These are phyloP conservation scores for Lolium multiflorum DNA, from an alignment of 176 grass and related monocot genomes.

Conservation along the genomic window DNA sequence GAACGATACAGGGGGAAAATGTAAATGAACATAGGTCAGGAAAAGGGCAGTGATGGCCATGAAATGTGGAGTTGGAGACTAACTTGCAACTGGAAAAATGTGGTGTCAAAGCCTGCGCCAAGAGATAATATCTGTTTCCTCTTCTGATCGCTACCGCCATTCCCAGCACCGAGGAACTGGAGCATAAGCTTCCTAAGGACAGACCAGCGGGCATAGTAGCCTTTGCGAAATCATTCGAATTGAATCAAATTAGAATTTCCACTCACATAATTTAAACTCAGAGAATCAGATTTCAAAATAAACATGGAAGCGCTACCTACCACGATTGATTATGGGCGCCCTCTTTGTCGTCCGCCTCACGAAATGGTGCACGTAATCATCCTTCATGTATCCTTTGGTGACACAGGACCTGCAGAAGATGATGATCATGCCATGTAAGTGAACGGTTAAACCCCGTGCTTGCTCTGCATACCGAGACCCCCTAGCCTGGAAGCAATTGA, in stretches of 20 bases:
- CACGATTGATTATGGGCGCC: constrained; percentile 94
- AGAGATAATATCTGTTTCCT: constrained; percentile 89
- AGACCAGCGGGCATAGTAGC: constrained; percentile 91
- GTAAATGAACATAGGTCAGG: background rate
- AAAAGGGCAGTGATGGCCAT: background rate
- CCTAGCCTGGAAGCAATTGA: background rate
- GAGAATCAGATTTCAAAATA: too few species aligned
- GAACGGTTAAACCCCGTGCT: background rate
- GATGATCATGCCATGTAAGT: constrained; percentile 8
- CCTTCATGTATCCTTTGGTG: constrained; percentile 98
- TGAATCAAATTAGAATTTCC: constrained; percentile 4
- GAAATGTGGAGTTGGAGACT: constrained; percentile 27
- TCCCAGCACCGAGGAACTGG: constrained; percentile 70
- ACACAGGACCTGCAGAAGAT: constrained; percentile 78
- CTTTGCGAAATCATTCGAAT: constrained; percentile 48
- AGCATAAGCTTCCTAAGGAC: constrained; percentile 79
- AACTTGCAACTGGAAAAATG: constrained; percentile 93
- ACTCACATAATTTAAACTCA: background rate
- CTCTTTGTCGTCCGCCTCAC: constrained; percentile 76
- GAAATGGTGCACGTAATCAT: constrained; percentile 91
- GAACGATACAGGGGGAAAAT: background rate
- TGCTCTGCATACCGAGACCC: background rate
- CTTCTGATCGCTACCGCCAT: constrained; percentile 41
- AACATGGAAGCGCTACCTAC: constrained; percentile 26
- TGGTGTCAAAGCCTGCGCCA: constrained; percentile 95